Evolutionary conservation across 2,329 filamentous ascomycete species (phyloP).

Genomic region (Zalaria obscura): DNA sequence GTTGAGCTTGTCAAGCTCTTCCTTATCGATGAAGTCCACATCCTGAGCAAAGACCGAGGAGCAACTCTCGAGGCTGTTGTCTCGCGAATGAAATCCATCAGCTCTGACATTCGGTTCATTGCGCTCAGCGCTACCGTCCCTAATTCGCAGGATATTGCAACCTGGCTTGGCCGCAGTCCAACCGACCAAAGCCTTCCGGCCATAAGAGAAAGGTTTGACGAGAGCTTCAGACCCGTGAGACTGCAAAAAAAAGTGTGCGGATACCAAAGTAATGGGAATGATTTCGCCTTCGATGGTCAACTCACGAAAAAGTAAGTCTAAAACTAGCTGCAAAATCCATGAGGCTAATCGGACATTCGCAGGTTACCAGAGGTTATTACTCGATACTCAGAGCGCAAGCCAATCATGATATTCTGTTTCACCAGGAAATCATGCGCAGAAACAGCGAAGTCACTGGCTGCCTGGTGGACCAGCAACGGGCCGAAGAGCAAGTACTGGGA

Average conservation of each 20-base stretch:
- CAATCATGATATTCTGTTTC: slow-evolving; percentile 72
- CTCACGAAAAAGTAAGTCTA: slow-evolving; percentile 42
- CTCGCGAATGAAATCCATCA: slow-evolving; percentile 73
- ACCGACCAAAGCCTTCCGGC: slow-evolving; percentile 49
- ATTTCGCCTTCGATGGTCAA: slow-evolving; percentile 62
- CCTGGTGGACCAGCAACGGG: slow-evolving; percentile 45
- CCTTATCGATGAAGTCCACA: slow-evolving; percentile 78
- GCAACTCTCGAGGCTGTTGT: slow-evolving; percentile 74
- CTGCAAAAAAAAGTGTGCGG: slow-evolving; percentile 66
- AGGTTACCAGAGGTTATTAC: slow-evolving; percentile 53
- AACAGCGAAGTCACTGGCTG: slow-evolving; percentile 54
- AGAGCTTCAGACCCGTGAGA: slow-evolving; percentile 67
- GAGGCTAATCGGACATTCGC: slow-evolving; percentile 3
- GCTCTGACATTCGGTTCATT: slow-evolving; percentile 61
- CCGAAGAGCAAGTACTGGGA: slow-evolving; percentile 48
- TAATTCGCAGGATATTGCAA: slow-evolving; percentile 66
- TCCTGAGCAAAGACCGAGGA: slow-evolving; percentile 65
- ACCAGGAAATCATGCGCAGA: slow-evolving; percentile 56
- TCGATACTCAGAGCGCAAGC: slow-evolving; percentile 55
- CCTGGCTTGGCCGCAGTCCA: slow-evolving; percentile 59
- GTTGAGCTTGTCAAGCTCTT: slow-evolving; percentile 66
- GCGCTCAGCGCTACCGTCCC: slow-evolving; percentile 74
- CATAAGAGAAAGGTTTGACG: slow-evolving; percentile 54
- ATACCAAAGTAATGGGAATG: slow-evolving; percentile 49
- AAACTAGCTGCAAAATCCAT: background rate